Percentiles rank a stretch among this genome's conserved stretches.
Evolutionary conservation across 139 green algal species (phyloP).

Genomic region (Trebouxia sp.): DNA sequence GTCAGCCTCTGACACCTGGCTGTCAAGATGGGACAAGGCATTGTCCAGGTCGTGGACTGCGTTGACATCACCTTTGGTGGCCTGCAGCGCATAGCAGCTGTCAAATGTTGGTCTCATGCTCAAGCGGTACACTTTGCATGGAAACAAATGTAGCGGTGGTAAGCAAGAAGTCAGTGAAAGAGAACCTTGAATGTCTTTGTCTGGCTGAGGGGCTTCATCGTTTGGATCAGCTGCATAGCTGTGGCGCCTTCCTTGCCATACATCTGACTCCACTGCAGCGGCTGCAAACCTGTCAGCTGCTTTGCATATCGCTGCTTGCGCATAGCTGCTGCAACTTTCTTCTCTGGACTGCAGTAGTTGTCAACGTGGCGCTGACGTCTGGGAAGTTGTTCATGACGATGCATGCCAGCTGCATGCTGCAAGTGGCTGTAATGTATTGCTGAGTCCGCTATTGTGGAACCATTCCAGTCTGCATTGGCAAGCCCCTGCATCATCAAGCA

Average conservation of each 20-base stretch:
- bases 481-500: too few species aligned
- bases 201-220: not conserved
- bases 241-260: not conserved
- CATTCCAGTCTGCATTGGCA: too few species aligned
- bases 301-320: not conserved
- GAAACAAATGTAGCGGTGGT: too few species aligned
- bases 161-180: not conserved
- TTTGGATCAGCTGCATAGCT: not conserved
- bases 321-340: not conserved
- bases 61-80: not conserved
- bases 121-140: too few species aligned
- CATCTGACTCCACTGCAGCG: not conserved
- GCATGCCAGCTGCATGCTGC: too few species aligned
- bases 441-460: too few species aligned
- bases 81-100: too few species aligned
- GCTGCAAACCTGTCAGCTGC: not conserved
- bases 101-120: too few species aligned
- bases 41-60: not conserved
- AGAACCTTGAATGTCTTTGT: not conserved
- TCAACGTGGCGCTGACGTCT: too few species aligned
- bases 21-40: not conserved
- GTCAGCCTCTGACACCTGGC: not conserved
- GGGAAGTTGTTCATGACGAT: too few species aligned
- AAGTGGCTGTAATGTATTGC: too few species aligned
- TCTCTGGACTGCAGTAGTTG: not conserved